phyloP scores from a whole-genome alignment of 768 basidiomycete genomes.

The Mycena rebaudengoi region DNA sequence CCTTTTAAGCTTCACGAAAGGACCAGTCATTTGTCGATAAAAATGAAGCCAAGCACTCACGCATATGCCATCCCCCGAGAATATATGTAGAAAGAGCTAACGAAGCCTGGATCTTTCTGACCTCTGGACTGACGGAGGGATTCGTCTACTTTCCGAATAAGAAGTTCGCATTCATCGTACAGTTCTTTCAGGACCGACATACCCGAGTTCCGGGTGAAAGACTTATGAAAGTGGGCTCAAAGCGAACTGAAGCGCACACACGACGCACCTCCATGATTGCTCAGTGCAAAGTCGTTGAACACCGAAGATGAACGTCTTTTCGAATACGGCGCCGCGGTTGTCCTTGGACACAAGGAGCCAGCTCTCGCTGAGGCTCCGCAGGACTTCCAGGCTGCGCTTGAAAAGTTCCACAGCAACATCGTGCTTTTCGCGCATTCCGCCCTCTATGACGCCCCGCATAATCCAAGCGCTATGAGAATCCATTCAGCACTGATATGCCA shows the following conservation, averaged over 20 bases:
- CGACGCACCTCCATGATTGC: constrained; percentile 26
- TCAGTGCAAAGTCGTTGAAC: constrained; percentile 22
- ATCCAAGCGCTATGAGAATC: constrained; percentile 26
- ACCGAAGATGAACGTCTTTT: constrained; percentile 25
- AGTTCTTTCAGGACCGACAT: constrained; percentile 7
- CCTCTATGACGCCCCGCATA: constrained; percentile 17
- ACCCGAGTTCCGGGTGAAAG: not conserved
- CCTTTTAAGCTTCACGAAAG: constrained; percentile 17
- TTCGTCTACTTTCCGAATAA: constrained; percentile 20
- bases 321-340: constrained; percentile 20
- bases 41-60: not conserved
- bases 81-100: constrained; percentile 24
- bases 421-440: not conserved
- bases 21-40: not conserved
- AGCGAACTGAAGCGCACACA: not conserved
- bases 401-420: constrained; percentile 19
- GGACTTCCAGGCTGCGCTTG: constrained; percentile 8
- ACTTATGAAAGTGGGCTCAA: not conserved
- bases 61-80: constrained; percentile 23
- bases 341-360: constrained; percentile 13
- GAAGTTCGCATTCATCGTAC: constrained; percentile 15
- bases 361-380: constrained; percentile 17
- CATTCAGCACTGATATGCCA: too few species aligned
- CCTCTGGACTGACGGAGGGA: not conserved
- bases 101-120: constrained; percentile 9